Evolutionary conservation across 768 basidiomycete species (phyloP), one percentile per base, ranked within the genome.

Genomic region (Trametes cubensis): DNA sequence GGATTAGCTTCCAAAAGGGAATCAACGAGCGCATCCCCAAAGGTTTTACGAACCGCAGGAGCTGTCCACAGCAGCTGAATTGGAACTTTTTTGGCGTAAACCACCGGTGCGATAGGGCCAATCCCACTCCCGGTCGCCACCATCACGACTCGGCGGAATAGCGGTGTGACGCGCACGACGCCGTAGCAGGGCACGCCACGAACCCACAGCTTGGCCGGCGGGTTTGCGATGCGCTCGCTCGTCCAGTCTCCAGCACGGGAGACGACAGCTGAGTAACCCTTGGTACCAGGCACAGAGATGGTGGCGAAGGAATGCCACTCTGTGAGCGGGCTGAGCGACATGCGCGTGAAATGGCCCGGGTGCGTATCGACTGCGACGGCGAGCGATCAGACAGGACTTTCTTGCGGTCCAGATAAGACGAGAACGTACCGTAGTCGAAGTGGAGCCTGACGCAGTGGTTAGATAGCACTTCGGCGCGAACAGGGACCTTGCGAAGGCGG

Each of bases 291-390:
- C 39, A 77, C 77, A 4, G 82, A 74, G 11, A 85, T 75, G 3
- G 82, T 82, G 6, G 82, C 83, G 65, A 84, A 84, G 8, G 78
- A 78, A 61, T 84, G 83, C 82, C 83, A 84, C 71, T 85, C 83
- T 48, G 77, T 71, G 49, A 83, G 74, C 25, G 83, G 84, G 54
- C 75, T 72, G 47, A 78, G 75, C 2, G 72, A 70, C 65, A 73
- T 65, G 51, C 73, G 69, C 30, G 69, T 73, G 63, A 71, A 75
- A 58, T 68, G 70, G 11, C 73, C 74, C 1, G 74, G 69, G 34
- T 71, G 65, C 21, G 73, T 73, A 47, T 70, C 64, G 4, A 67
- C 64, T 70, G 55, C 13, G 49, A 57, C 17, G 44, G 47, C 73
- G 55, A 70, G 74, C 39, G 67, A 64, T 25, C 0, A 49, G 40